A percentile compares a stretch with the other conserved stretches of the same genome.
These are phyloP conservation scores for Trichoderma parareesei DNA, from an alignment of 495 filamentous ascomycete genomes.

Conservation along the genomic window DNA sequence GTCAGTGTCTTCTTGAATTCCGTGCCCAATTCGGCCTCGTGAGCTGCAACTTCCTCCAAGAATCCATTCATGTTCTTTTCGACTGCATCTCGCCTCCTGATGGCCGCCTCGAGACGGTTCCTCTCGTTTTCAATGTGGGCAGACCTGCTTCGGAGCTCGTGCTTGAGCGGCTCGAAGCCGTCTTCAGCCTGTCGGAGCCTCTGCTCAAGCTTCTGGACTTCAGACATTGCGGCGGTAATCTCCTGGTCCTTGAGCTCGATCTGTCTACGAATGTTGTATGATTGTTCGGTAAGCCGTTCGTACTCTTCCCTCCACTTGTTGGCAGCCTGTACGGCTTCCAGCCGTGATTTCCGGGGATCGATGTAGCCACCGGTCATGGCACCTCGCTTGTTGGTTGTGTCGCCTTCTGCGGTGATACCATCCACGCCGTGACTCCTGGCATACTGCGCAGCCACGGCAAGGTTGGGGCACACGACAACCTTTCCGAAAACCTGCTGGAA, in stretches of 20 bases:
- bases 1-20: constrained; percentile 90
- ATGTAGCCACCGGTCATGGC: constrained; percentile 90
- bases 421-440: constrained; percentile 83
- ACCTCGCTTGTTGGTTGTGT: constrained; percentile 87
- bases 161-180: constrained; percentile 70
- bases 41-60: constrained; percentile 61
- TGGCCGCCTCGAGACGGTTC: constrained; percentile 66
- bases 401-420: constrained; percentile 89
- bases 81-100: constrained; percentile 58
- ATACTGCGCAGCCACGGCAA: constrained; percentile 79
- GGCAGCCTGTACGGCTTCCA: constrained; percentile 74
- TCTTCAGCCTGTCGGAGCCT: constrained; percentile 67
- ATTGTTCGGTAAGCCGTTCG: constrained; percentile 51
- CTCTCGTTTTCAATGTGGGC: constrained; percentile 63
- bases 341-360: constrained; percentile 70
- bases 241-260: constrained; percentile 76
- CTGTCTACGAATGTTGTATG: constrained; percentile 37
- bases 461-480: constrained; percentile 85
- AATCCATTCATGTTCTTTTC: constrained; percentile 67
- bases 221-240: constrained; percentile 71
- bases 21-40: constrained; percentile 69
- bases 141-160: constrained; percentile 63
- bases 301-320: constrained; percentile 65
- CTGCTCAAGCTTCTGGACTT: constrained; percentile 77
- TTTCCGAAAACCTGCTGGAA: constrained; percentile 93